Percentiles rank a stretch among this genome's conserved stretches.
These are phyloP conservation scores for Metschnikowia bowlesiae DNA, from an alignment of 805 yeast species.

Conservation along the genomic window DNA sequence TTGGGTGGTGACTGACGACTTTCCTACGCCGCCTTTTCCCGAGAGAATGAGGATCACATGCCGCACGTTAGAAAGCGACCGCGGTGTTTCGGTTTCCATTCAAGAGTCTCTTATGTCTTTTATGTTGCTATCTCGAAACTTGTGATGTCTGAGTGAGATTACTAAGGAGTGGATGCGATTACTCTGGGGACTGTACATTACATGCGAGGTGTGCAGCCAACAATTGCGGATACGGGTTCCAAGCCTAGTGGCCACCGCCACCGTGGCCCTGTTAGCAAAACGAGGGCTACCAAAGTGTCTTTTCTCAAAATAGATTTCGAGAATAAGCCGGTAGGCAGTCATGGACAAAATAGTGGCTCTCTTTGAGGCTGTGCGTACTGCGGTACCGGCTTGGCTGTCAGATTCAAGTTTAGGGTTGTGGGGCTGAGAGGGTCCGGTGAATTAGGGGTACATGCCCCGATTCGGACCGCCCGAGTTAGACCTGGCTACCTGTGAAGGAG, in stretches of 20 bases:
- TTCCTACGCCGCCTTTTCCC: slow-evolving; percentile 98
- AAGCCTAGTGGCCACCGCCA: too few relatives aligned
- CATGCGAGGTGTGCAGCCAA: neutral
- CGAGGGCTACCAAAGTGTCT: too few relatives aligned
- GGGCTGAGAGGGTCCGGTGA: too few relatives aligned
- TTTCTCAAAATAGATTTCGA: neutral
- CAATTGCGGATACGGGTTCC: too few relatives aligned
- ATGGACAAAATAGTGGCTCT: too few relatives aligned
- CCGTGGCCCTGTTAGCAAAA: too few relatives aligned
- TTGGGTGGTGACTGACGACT: slow-evolving; percentile 93
- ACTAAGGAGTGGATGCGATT: neutral
- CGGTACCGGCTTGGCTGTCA: too few relatives aligned
- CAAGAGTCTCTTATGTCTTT: neutral
- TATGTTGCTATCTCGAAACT: neutral
- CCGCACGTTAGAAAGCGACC: slow-evolving; percentile 47
- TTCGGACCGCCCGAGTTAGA: neutral
- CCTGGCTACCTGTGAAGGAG: neutral
- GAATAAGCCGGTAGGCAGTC: too few relatives aligned
- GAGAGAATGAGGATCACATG: slow-evolving; percentile 81
- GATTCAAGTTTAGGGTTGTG: too few relatives aligned
- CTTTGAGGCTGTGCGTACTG: too few relatives aligned
- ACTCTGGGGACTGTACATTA: neutral
- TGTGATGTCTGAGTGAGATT: neutral
- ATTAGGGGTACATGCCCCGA: too few relatives aligned
- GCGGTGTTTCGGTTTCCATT: slow-evolving; percentile 19